phyloP scores from a whole-genome alignment of 805 yeast genomes.

The Debaryomyces castellii region DNA sequence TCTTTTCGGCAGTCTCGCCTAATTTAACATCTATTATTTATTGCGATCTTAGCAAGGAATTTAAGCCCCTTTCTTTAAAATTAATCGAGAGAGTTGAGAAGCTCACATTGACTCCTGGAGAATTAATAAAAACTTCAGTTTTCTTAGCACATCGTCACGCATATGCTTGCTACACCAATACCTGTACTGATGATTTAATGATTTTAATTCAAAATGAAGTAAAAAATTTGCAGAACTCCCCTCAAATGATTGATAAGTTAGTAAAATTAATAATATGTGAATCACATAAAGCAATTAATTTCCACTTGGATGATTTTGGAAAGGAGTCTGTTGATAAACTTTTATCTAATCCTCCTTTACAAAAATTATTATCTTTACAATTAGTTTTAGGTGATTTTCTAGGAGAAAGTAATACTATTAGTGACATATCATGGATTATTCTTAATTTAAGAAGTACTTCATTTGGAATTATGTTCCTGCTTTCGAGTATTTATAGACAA shows the following conservation, averaged over 20 bases:
- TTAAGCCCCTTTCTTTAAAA: slow-evolving; percentile 14
- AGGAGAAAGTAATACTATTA: slow-evolving; percentile 28
- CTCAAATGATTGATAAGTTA: slow-evolving; percentile 21
- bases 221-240: slow-evolving; percentile 13
- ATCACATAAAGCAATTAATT: slow-evolving; percentile 71
- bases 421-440: slow-evolving; percentile 60
- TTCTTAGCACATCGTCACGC: slow-evolving; percentile 69
- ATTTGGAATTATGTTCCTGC: slow-evolving; percentile 64
- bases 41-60: slow-evolving; percentile 12
- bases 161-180: slow-evolving; percentile 64
- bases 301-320: slow-evolving; percentile 61
- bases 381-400: slow-evolving; percentile 54
- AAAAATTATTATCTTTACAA: slow-evolving; percentile 68
- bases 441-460: slow-evolving; percentile 70
- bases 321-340: slow-evolving; percentile 76
- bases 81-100: slow-evolving; percentile 17
- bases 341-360: slow-evolving; percentile 75
- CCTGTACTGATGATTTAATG: slow-evolving; percentile 69
- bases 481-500: slow-evolving; percentile 63
- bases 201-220: slow-evolving; percentile 53
- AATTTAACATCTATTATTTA: slow-evolving; percentile 44
- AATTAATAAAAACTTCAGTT: slow-evolving; percentile 47
- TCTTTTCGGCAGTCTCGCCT: slow-evolving; percentile 48
- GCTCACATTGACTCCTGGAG: slow-evolving; percentile 23
- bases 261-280: slow-evolving; percentile 54